These are phyloP conservation scores for Rasamsonia emersonii DNA, from an alignment of 2,329 filamentous ascomycete genomes.

Conservation along the genomic window DNA sequence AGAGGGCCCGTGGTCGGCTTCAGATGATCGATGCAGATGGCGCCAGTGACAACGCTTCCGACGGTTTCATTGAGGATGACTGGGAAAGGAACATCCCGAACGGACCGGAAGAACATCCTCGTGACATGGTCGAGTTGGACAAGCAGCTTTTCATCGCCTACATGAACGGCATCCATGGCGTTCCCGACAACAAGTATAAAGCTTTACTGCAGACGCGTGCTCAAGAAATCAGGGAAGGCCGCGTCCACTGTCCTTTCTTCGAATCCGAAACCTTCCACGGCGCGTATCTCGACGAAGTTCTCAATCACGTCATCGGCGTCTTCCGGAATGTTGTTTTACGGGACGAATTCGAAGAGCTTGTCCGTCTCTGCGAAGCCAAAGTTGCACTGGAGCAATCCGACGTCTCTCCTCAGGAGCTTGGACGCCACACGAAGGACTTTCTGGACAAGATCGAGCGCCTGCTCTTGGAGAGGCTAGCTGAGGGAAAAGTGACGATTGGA, in stretches of 20 bases:
- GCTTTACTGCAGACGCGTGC: slow-evolving; percentile 24
- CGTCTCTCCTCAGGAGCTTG: slow-evolving; percentile 5
- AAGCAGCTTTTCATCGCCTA: slow-evolving; percentile 31
- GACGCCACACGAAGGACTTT: slow-evolving; percentile 13
- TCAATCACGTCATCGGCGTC: slow-evolving; percentile 30
- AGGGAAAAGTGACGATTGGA: slow-evolving; percentile 21
- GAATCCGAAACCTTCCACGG: slow-evolving; percentile 21
- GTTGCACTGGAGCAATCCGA: slow-evolving; percentile 9
- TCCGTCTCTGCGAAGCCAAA: slow-evolving; percentile 19
- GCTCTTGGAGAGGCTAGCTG: slow-evolving; percentile 25
- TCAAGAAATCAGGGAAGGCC: slow-evolving; percentile 25
- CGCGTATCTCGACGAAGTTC: slow-evolving; percentile 28
- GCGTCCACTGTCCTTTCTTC: slow-evolving; percentile 22
- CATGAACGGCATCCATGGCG: slow-evolving; percentile 34
- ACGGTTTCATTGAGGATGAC: slow-evolving; percentile 11
- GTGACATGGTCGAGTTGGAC: slow-evolving; percentile 31
- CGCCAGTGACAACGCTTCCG: slow-evolving; percentile 11
- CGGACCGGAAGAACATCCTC: slow-evolving; percentile 26
- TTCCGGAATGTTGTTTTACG: slow-evolving; percentile 31
- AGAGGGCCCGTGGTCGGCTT: slow-evolving; percentile 17
- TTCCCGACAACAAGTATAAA: slow-evolving; percentile 25
- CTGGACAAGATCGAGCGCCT: slow-evolving; percentile 27
- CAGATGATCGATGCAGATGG: slow-evolving; percentile 13
- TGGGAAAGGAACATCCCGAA: slow-evolving; percentile 6
- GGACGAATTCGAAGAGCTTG: slow-evolving; percentile 28